Base-by-base conservation (phyloP, 768 basidiomycete genomes). In the Termitomyces sp. region DNA sequence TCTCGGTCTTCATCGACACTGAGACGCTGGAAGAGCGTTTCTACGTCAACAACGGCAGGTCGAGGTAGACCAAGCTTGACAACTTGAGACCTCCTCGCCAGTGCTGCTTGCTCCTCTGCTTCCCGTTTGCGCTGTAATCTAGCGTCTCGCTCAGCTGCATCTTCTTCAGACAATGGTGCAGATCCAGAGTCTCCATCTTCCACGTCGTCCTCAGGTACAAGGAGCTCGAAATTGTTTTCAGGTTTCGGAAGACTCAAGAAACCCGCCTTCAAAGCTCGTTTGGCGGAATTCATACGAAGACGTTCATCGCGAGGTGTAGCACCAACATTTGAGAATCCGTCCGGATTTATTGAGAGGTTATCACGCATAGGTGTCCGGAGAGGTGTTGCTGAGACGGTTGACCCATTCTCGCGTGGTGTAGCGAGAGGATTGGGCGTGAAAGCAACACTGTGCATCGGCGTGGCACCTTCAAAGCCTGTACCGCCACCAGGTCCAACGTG, bases 401-500 rank as follows among this genome's bases (percentile, higher is more conserved):
- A 59, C 13, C 70, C 70, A 10, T 78, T 82, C 7, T 71, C 72
- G 33, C 82, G 85, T 62, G 94, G 95, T 0, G 96, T 97, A 16
- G 91, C 91, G 10, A 98, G 85, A 5, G 96, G 97, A 74, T 98
- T 99, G 4, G 97, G 97, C 0, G 97, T 99, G 62, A 95, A 94
- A 0, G 92, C 83, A 30, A 91, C 88, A 63, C 87, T 86, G 64
- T 93, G 93, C 22, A 84, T 87, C n/a, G 97, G 97, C 4, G 96
- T 98, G 0, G 95, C 96, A 45, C 95, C 82, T 69, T 95, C 95
- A 68, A 93, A 99, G 2, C 97, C 97, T 7, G 94, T 93, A 13
- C 93, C 91, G 14, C 86, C 88, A n/a, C 79, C 83, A 22, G 85
- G 78, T 2, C 79, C 79, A 7, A 76, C 72, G 68, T 95, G 96